A percentile compares a stretch with the other conserved stretches of the same genome.
These are phyloP conservation scores for Limtongia smithiae DNA, from an alignment of 805 yeast species.

Conservation along the genomic window DNA sequence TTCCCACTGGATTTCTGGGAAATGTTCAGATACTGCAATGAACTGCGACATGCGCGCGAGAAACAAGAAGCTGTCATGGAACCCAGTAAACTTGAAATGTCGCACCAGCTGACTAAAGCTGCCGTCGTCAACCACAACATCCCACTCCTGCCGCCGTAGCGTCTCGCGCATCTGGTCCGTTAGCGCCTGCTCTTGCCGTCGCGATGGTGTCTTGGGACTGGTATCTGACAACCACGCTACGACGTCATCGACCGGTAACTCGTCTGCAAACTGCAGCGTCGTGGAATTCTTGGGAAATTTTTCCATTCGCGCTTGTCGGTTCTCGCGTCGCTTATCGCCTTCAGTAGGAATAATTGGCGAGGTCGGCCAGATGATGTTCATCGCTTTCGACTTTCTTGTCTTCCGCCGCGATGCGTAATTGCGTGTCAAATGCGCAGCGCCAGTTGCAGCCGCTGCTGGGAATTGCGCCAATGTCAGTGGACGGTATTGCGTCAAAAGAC, in stretches of 20 bases:
- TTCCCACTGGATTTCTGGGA: slow-evolving; percentile 17
- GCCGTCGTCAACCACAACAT: slow-evolving; percentile 1
- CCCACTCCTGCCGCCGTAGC: slow-evolving; percentile 4
- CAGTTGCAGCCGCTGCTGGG: too few relatives aligned
- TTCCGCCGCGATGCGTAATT: too few relatives aligned
- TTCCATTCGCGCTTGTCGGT: too few relatives aligned
- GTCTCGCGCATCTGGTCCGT: slow-evolving; percentile 13
- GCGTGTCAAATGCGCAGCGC: too few relatives aligned
- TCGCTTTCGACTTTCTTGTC: too few relatives aligned
- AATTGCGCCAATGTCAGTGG: too few relatives aligned
- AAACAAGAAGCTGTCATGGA: slow-evolving; percentile 14
- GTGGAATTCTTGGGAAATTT: too few relatives aligned
- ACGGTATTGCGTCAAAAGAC: too few relatives aligned
- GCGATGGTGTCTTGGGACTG: not conserved
- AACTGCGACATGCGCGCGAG: slow-evolving; percentile 10
- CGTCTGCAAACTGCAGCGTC: not conserved
- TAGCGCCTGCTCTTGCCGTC: slow-evolving; percentile 1
- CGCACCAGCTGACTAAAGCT: slow-evolving; percentile 6
- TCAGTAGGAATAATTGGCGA: too few relatives aligned
- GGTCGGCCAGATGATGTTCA: too few relatives aligned
- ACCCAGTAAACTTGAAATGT: slow-evolving; percentile 1
- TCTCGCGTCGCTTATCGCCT: too few relatives aligned
- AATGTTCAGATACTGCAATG: slow-evolving; percentile 5
- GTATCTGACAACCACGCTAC: slow-evolving; percentile 4
- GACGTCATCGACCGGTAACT: slow-evolving; percentile 3